phyloP scores from a whole-genome alignment of 495 filamentous ascomycete genomes.

The Penicillium subrubescens region DNA sequence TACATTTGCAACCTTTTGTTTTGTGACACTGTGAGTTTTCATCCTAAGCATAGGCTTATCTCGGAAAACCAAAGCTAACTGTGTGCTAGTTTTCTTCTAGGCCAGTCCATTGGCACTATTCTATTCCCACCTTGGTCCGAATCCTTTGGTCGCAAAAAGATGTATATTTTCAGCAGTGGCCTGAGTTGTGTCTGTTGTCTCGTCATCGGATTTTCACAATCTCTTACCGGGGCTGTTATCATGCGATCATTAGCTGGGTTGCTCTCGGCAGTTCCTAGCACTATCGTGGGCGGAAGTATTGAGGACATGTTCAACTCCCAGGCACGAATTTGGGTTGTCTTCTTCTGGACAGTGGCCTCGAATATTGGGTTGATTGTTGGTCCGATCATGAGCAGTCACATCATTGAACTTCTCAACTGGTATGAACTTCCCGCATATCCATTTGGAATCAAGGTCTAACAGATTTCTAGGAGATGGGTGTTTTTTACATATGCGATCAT shows the following conservation, averaged over 20 bases:
- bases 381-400: constrained; percentile 48
- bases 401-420: constrained; percentile 38
- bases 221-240: constrained; percentile 38
- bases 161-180: constrained; percentile 50
- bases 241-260: constrained; percentile 50
- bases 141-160: constrained; percentile 51
- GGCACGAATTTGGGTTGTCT: constrained; percentile 52
- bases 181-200: constrained; percentile 47
- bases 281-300: constrained; percentile 53
- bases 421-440: constrained; percentile 10
- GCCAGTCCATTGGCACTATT: constrained; percentile 52
- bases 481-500: constrained; percentile 47
- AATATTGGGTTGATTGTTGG: constrained; percentile 48
- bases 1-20: constrained; percentile 40
- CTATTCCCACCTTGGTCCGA: constrained; percentile 56
- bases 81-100: constrained; percentile 45
- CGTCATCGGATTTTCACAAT: constrained; percentile 42
- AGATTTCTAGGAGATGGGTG: constrained; percentile 42
- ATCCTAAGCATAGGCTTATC: not conserved
- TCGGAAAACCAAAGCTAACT: not conserved
- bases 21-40: constrained; percentile 38
- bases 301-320: constrained; percentile 53
- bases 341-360: constrained; percentile 46
- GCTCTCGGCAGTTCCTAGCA: constrained; percentile 52
- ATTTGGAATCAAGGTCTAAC: not conserved